These are phyloP conservation scores for Malassezia vespertilionis DNA, from an alignment of 1,284 basidiomycete species.

Conservation along the genomic window DNA sequence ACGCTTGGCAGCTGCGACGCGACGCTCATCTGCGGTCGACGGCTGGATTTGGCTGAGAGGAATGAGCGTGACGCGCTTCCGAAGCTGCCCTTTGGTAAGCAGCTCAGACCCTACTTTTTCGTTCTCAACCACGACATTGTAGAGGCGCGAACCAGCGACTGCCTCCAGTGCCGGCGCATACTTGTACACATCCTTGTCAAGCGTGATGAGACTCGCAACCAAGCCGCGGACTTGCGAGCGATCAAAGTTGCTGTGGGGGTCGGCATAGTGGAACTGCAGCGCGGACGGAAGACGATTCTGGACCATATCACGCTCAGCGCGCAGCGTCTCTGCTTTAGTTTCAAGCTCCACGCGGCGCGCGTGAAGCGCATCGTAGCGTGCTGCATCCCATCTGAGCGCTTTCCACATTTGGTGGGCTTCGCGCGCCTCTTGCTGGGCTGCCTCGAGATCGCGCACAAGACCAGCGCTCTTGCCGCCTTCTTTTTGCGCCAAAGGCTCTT, in stretches of 20 bases:
- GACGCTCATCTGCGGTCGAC: conserved; percentile 60
- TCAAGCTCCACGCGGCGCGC: conserved; percentile 55
- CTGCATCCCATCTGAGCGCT: conserved; percentile 66
- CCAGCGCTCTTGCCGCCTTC: conserved; percentile 75
- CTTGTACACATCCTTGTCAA: conserved; percentile 57
- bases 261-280: conserved; percentile 72
- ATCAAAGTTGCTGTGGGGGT: conserved; percentile 73
- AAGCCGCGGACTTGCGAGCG: conserved; percentile 72
- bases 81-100: conserved; percentile 68
- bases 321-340: conserved; percentile 55
- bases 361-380: conserved; percentile 62
- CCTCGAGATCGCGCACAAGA: conserved; percentile 53
- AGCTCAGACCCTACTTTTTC: conserved; percentile 77
- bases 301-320: conserved; percentile 62
- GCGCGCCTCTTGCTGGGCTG: conserved; percentile 51
- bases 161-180: conserved; percentile 87
- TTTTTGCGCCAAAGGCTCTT: conserved; percentile 70
- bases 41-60: conserved; percentile 83
- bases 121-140: conserved; percentile 70
- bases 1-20: conserved; percentile 63
- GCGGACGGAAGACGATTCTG: conserved; percentile 58
- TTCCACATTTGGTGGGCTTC: conserved; percentile 47
- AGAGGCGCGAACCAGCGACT: conserved; percentile 79
- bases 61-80: conserved; percentile 83
- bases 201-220: conserved; percentile 58